These are phyloP conservation scores for Claviceps monticola DNA, from an alignment of 2,329 filamentous ascomycete genomes.

Conservation along the genomic window DNA sequence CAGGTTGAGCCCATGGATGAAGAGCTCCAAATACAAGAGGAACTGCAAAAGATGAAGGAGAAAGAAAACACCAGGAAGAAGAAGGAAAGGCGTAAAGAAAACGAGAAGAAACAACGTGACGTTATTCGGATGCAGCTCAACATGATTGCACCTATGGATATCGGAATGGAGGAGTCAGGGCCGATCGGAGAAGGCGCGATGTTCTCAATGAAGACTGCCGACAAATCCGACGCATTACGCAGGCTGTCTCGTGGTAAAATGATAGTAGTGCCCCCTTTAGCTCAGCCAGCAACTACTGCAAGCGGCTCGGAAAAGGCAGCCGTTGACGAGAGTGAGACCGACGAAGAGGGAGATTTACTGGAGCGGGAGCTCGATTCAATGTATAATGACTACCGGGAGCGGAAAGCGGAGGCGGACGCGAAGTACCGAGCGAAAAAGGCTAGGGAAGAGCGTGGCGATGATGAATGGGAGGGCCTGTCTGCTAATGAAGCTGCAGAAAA, in stretches of 20 bases:
- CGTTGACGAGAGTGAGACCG: slow-evolving; percentile 48
- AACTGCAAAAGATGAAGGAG: slow-evolving; percentile 71
- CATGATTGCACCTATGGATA: slow-evolving; percentile 92
- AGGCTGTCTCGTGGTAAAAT: slow-evolving; percentile 59
- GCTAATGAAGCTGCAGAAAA: slow-evolving; percentile 44
- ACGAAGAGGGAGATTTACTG: slow-evolving; percentile 68
- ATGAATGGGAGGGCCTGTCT: slow-evolving; percentile 87
- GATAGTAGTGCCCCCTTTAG: slow-evolving; percentile 47
- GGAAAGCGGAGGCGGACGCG: slow-evolving; percentile 64
- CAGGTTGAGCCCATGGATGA: slow-evolving; percentile 88
- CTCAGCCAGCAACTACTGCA: slow-evolving; percentile 39
- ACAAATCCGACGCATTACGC: slow-evolving; percentile 57
- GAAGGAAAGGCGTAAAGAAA: slow-evolving; percentile 72
- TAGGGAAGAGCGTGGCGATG: slow-evolving; percentile 65
- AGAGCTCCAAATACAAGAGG: slow-evolving; percentile 78
- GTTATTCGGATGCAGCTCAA: slow-evolving; percentile 94
- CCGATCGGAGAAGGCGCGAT: slow-evolving; percentile 69
- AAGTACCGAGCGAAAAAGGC: slow-evolving; percentile 87
- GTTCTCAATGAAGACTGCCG: slow-evolving; percentile 72
- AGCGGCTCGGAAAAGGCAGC: slow-evolving; percentile 40
- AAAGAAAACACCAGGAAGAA: slow-evolving; percentile 64
- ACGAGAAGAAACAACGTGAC: slow-evolving; percentile 88
- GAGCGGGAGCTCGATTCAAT: slow-evolving; percentile 76
- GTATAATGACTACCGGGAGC: slow-evolving; percentile 76
- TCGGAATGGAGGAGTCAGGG: slow-evolving; percentile 77